These are phyloP conservation scores for Candida krabiensis DNA, from an alignment of 805 yeast species.

Conservation along the genomic window DNA sequence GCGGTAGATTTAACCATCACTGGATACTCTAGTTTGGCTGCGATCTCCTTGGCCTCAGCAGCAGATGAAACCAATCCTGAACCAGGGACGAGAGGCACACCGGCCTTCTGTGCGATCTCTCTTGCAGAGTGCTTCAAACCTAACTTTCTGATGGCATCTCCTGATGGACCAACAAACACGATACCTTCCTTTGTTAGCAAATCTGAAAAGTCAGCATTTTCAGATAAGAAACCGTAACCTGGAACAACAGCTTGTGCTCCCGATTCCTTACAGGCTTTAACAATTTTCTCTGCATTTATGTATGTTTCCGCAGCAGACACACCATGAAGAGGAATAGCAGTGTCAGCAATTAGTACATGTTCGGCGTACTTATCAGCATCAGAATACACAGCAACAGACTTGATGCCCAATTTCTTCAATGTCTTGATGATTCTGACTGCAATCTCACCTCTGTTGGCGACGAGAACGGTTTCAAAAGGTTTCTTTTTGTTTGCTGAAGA, in stretches of 20 bases:
- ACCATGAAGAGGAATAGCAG: conserved; percentile 77
- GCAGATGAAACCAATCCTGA: conserved; percentile 75
- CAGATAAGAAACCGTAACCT: conserved; percentile 95
- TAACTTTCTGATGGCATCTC: conserved; percentile 84
- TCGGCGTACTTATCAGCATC: conserved; percentile 87
- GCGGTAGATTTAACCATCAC: conserved; percentile 97
- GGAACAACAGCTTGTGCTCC: conserved; percentile 96
- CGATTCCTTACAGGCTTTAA: conserved; percentile 79
- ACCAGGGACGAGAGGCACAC: conserved; percentile 97
- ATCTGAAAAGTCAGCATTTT: conserved; percentile 94
- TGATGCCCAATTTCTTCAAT: conserved; percentile 73
- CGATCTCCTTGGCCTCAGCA: conserved; percentile 73
- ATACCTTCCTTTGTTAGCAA: conserved; percentile 80
- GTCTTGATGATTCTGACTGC: conserved; percentile 94
- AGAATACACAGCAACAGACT: conserved; percentile 84
- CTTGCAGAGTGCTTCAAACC: conserved; percentile 97
- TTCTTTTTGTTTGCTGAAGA: conserved; percentile 36
- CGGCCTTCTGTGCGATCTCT: conserved; percentile 87
- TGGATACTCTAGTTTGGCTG: conserved; percentile 77
- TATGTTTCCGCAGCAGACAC: conserved; percentile 88
- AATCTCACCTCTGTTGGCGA: conserved; percentile 97
- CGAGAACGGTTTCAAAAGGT: conserved; percentile 82
- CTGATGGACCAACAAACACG: conserved; percentile 94
- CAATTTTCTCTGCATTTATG: conserved; percentile 78
- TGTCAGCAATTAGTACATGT: conserved; percentile 84